These are phyloP conservation scores for Auriscalpium vulgare DNA, from an alignment of 768 basidiomycete genomes.

Conservation along the genomic window DNA sequence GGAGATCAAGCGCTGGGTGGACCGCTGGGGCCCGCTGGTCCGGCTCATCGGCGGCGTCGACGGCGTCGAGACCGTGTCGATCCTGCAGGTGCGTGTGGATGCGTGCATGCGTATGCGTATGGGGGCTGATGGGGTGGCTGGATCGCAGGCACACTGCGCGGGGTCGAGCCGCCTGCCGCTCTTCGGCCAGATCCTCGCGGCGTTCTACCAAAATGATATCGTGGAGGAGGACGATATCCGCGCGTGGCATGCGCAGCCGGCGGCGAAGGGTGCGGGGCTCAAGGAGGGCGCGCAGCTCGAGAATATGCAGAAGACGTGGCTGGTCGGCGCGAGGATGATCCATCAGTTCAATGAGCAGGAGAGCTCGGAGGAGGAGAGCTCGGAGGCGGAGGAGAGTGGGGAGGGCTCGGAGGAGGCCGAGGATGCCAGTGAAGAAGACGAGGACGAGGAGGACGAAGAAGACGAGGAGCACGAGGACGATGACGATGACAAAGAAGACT, in stretches of 20 bases:
- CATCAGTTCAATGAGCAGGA: constrained; percentile 78
- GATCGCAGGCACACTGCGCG: constrained; percentile 53
- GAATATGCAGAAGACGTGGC: constrained; percentile 62
- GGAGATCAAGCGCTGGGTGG: constrained; percentile 55
- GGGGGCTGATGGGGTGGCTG: not conserved
- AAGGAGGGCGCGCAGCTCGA: constrained; percentile 35
- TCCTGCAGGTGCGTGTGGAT: constrained; percentile 60
- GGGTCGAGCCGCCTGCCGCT: constrained; percentile 53
- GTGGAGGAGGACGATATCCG: constrained; percentile 87
- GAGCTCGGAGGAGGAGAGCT: constrained; percentile 37
- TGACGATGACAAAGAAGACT: constrained; percentile 25
- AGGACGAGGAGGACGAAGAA: constrained; percentile 18
- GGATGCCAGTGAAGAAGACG: constrained; percentile 17
- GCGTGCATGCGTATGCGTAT: not conserved
- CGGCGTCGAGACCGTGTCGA: constrained; percentile 67
- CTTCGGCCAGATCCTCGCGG: constrained; percentile 81
- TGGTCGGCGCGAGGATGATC: constrained; percentile 65
- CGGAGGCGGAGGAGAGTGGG: constrained; percentile 18
- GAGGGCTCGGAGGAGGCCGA: constrained; percentile 5
- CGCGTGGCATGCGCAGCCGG: constrained; percentile 66
- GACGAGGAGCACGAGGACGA: no score
- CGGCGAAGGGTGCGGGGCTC: constrained; percentile 43
- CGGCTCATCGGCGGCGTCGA: constrained; percentile 78
- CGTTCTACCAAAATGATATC: constrained; percentile 86
- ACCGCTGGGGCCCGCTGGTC: constrained; percentile 79